Evolutionary conservation across 2,329 filamentous ascomycete genomes (phyloP).

Genomic region (Diaporthe ampelina): DNA sequence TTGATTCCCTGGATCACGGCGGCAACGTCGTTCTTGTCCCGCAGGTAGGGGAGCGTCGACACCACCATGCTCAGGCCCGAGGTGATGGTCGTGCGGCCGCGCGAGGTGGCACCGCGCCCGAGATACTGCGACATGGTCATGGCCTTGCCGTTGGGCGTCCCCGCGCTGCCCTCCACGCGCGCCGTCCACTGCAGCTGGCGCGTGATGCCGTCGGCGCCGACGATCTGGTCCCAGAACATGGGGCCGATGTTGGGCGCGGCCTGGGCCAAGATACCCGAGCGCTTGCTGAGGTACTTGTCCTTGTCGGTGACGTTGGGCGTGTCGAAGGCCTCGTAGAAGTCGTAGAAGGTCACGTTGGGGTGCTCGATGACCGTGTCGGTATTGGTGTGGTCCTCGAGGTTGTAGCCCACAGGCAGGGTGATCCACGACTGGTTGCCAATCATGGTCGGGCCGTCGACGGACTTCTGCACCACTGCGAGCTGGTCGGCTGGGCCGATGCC

Average conservation of each 20-base stretch:
- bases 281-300: conserved; percentile 60
- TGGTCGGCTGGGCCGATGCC: conserved; percentile 76
- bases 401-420: conserved; percentile 68
- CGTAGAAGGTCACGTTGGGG: conserved; percentile 67
- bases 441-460: conserved; percentile 65
- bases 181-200: conserved; percentile 77
- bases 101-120: conserved; percentile 72
- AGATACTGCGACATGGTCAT: conserved; percentile 74
- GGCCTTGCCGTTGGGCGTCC: conserved; percentile 50
- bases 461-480: conserved; percentile 64
- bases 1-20: conserved; percentile 77
- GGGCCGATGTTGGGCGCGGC: conserved; percentile 76
- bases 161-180: conserved; percentile 55
- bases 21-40: conserved; percentile 69
- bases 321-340: conserved; percentile 74
- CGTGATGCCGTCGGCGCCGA: conserved; percentile 69
- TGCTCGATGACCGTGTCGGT: conserved; percentile 62
- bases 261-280: conserved; percentile 73
- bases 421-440: conserved; percentile 67
- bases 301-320: conserved; percentile 60
- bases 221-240: conserved; percentile 71
- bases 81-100: conserved; percentile 73
- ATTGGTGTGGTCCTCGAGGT: conserved; percentile 68
- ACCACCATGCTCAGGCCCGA: conserved; percentile 70
- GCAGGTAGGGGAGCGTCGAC: conserved; percentile 71